phyloP scores from a whole-genome alignment of 768 basidiomycete species.

The Russula lepida region DNA sequence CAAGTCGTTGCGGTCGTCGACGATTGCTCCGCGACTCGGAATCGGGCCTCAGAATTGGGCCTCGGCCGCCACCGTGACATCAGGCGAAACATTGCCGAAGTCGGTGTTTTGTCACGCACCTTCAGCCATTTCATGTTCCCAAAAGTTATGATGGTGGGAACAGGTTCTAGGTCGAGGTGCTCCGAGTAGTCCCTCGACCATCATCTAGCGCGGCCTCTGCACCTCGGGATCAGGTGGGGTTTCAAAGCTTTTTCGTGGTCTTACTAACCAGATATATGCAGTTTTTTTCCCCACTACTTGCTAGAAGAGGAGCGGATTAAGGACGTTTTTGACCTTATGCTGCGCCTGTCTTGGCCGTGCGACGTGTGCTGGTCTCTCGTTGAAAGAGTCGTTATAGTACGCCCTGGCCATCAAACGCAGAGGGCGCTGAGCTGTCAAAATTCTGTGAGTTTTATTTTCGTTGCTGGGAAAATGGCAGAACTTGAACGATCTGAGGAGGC shows the following conservation, averaged over 20 bases:
- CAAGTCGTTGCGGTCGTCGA: too few species aligned
- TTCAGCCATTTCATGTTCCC: too few species aligned
- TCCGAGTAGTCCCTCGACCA: too few species aligned
- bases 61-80: too few species aligned
- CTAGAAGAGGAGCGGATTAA: neutral
- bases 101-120: too few species aligned
- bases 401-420: neutral
- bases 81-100: too few species aligned
- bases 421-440: neutral
- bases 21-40: neutral
- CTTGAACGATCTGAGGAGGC: neutral
- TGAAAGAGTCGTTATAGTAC: neutral
- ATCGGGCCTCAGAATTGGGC: neutral
- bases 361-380: neutral
- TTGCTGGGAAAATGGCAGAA: neutral
- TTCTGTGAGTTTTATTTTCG: neutral
- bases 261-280: neutral
- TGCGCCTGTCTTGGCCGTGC: neutral
- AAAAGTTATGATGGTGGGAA: too few species aligned
- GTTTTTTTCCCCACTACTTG: neutral
- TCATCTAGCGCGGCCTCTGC: too few species aligned
- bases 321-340: neutral
- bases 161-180: too few species aligned
- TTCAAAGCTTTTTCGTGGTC: neutral
- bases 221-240: too few species aligned